Base-by-base conservation (phyloP, 257 asterid genomes). In the Penstemon newberryi region DNA sequence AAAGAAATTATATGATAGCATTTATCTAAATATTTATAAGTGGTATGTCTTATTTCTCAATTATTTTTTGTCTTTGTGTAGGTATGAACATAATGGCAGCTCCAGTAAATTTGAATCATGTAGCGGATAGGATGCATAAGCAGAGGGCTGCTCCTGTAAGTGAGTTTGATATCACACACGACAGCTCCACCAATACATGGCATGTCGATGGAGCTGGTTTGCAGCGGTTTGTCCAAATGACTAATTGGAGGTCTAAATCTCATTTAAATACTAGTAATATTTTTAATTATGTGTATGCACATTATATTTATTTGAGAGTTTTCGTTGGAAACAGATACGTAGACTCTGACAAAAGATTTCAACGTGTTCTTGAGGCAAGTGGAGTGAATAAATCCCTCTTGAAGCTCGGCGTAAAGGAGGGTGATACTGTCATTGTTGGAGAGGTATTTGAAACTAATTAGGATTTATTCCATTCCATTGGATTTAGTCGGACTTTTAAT, bases 141-240 rank as follows among this genome's bases (percentile, higher is more conserved):
- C 87, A 87, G 71, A 77, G 87, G 11, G 73, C 86, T 66, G 80
- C 92, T 73, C 96, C 96, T 36, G 87, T 94, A 73, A 80, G 51
- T 18, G 99, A 91, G 79, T 94, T 87, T 73, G 89, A 90, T 62
- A 89, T 91, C 74, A 71, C 95, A 63, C 87, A 73, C 3, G 96
- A 84, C 60, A 73, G 71, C 69, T 54, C 77, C 72, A 77, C 82
- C 64, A 74, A 70, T 11, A 73, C 89, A 44, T 94, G 96, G 96
- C 79, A 81, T 67, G 99, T 94, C 19, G 85, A 51, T 4, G 99
- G 97, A 78, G 75, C 81, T 1, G 97, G 99, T 51, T 79, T 94
- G 89, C 85, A 88, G 60, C 96, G 99, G 60, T 94, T 94, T 67
- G 87, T 91, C 74, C 99, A 91, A 77, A 94, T 91, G 99, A 94